Evolutionary conservation across 805 yeast species (phyloP).

Genomic region (Lipomyces yamanashiensis): DNA sequence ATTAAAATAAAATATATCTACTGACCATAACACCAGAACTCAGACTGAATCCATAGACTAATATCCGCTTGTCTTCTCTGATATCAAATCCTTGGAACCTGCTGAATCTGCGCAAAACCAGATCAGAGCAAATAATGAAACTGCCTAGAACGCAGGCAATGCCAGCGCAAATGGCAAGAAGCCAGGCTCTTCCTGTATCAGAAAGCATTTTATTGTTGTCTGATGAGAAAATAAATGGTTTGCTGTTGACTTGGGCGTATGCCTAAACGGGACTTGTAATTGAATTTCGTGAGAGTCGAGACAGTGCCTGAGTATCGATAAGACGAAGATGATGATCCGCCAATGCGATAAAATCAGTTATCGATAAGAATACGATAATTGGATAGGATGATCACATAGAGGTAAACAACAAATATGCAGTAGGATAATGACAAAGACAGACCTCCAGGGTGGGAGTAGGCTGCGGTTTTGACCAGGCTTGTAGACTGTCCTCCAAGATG

Average conservation of each 20-base stretch:
- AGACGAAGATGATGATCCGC: not conserved
- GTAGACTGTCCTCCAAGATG: not conserved
- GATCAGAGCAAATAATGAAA: slow-evolving; percentile 64
- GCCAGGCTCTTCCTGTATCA: slow-evolving; percentile 57
- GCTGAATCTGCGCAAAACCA: slow-evolving; percentile 54
- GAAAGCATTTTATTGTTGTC: slow-evolving; percentile 8
- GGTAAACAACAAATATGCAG: too few relatives aligned
- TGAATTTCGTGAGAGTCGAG: not conserved
- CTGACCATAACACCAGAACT: slow-evolving; percentile 79
- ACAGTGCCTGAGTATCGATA: not conserved
- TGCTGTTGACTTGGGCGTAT: not conserved
- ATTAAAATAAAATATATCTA: slow-evolving; percentile 37
- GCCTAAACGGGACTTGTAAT: not conserved
- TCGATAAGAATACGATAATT: not conserved
- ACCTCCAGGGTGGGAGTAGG: not conserved
- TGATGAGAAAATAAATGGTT: not conserved
- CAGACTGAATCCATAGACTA: slow-evolving; percentile 74
- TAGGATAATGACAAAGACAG: not conserved
- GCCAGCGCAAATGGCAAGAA: slow-evolving; percentile 67
- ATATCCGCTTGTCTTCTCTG: slow-evolving; percentile 62
- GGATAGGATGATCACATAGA: too few relatives aligned
- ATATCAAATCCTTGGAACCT: slow-evolving; percentile 55
- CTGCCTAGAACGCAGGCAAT: slow-evolving; percentile 75
- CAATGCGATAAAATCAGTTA: not conserved
- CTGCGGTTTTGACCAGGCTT: not conserved